Conservation (phyloP, 2,329 filamentous ascomycete genomes). For the Neofusicoccum ribis region DNA sequence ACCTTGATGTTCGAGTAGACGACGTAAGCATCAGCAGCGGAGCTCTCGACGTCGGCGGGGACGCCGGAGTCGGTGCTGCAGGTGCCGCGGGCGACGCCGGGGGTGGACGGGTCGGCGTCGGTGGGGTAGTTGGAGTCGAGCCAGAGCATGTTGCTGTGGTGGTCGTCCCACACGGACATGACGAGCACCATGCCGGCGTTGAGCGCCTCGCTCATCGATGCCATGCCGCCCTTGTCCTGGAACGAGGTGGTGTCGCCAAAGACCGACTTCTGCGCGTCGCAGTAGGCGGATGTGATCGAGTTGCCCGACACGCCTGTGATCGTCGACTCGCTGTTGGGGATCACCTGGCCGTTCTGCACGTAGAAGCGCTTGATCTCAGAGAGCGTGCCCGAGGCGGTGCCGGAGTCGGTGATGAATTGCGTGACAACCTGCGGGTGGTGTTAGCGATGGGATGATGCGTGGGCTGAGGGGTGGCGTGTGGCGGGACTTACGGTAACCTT, state of each 20-base stretch:
- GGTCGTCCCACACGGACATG: constrained; percentile 61
- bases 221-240: constrained; percentile 46
- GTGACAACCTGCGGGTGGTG: constrained; percentile 40
- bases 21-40: constrained; percentile 23
- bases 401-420: constrained; percentile 42
- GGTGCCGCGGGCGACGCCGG: constrained; percentile 24
- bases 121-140: constrained; percentile 64
- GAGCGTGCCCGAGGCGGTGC: constrained; percentile 40
- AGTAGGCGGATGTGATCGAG: constrained; percentile 58
- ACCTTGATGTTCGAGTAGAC: constrained; percentile 31
- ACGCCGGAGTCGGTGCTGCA: constrained; percentile 24
- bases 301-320: constrained; percentile 48
- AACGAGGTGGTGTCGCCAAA: constrained; percentile 57
- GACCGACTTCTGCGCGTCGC: constrained; percentile 52
- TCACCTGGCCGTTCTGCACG: constrained; percentile 47
- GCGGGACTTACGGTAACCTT: constrained; percentile 29
- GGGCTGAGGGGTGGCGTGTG: neutral
- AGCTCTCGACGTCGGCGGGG: constrained; percentile 26
- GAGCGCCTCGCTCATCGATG: constrained; percentile 26
- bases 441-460: neutral
- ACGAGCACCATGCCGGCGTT: constrained; percentile 44
- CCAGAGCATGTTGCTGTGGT: constrained; percentile 68
- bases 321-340: constrained; percentile 41
- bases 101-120: constrained; percentile 19
- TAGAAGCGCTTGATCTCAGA: constrained; percentile 45